These are phyloP conservation scores for Cytospora leucostoma DNA, from an alignment of 2,329 filamentous ascomycete genomes.

Conservation along the genomic window DNA sequence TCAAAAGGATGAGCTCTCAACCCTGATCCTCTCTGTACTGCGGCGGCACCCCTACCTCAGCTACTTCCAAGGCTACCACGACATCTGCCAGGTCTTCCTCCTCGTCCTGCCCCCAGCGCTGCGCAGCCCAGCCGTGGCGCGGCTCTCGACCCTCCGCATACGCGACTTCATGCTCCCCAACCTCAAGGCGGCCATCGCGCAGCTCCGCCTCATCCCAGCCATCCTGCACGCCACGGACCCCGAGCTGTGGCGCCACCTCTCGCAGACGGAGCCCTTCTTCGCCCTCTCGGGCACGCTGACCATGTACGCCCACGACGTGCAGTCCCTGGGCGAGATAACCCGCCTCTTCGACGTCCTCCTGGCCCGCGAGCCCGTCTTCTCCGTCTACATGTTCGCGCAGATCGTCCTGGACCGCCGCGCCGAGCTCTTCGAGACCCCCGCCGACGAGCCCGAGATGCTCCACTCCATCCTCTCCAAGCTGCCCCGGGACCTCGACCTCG, in stretches of 20 bases:
- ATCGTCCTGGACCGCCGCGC: conserved; percentile 78
- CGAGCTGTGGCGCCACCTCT: conserved; percentile 72
- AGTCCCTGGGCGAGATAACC: conserved; percentile 84
- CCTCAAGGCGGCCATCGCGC: conserved; percentile 75
- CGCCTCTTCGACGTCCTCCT: conserved; percentile 91
- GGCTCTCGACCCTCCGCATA: conserved; percentile 87
- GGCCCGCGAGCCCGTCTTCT: conserved; percentile 82
- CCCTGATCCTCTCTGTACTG: conserved; percentile 78
- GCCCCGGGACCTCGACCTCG: conserved; percentile 77
- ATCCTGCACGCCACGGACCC: conserved; percentile 75
- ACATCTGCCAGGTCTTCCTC: conserved; percentile 94
- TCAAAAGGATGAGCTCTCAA: conserved; percentile 75
- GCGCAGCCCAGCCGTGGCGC: conserved; percentile 67
- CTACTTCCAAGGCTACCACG: conserved; percentile 99
- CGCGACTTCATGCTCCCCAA: conserved; percentile 97
- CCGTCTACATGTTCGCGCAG: conserved; percentile 88
- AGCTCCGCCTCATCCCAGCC: conserved; percentile 84
- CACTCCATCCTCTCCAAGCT: conserved; percentile 86
- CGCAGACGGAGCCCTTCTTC: conserved; percentile 81
- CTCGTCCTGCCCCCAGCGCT: conserved; percentile 71
- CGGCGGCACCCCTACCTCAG: conserved; percentile 79
- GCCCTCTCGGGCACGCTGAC: conserved; percentile 91
- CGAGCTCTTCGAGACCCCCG: conserved; percentile 82
- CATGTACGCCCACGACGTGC: conserved; percentile 94
- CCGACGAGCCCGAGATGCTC: conserved; percentile 88